A percentile compares a stretch with the other conserved stretches of the same genome.
Conservation (phyloP, 2,329 filamentous ascomycete species). For the Pseudogymnoascus sp. region DNA sequence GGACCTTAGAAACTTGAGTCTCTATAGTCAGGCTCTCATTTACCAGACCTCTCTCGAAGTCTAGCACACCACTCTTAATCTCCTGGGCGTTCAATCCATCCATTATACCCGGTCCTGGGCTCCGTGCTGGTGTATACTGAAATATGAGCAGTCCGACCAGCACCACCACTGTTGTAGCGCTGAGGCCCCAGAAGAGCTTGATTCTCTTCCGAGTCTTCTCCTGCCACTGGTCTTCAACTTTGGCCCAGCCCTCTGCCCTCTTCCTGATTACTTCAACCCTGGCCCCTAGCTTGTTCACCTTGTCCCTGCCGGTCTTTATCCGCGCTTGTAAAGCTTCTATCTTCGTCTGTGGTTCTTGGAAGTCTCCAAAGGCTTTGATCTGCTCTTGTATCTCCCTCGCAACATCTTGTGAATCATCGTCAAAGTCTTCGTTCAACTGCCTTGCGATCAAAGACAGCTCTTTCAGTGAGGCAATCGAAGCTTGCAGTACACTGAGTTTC, state of each 20-base stretch:
- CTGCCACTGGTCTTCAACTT: conserved; percentile 57
- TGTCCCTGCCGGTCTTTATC: conserved; percentile 50
- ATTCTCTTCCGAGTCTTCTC: conserved; percentile 56
- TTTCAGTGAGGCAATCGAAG: conserved; percentile 54
- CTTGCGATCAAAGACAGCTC: conserved; percentile 56
- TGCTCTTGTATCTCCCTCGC: conserved; percentile 45
- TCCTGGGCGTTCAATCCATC: conserved; percentile 16
- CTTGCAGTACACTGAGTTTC: conserved; percentile 55
- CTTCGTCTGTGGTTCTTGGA: conserved; percentile 54
- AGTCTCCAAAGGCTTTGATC: conserved; percentile 51
- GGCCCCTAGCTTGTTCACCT: conserved; percentile 49
- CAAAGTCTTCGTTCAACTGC: conserved; percentile 50
- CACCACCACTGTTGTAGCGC: conserved; percentile 34
- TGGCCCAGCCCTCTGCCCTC: conserved; percentile 59
- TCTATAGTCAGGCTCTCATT: conserved; percentile 28
- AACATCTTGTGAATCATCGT: conserved; percentile 48
- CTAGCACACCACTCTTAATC: conserved; percentile 14
- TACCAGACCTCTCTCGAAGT: conserved; percentile 13
- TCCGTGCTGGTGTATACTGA: conserved; percentile 20
- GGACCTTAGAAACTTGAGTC: conserved; percentile 47
- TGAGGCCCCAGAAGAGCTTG: conserved; percentile 54
- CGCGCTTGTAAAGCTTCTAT: conserved; percentile 54
- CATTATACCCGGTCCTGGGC: conserved; percentile 7
- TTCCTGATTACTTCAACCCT: conserved; percentile 56
- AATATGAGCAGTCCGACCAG: conserved; percentile 39